Conservation (phyloP, 768 basidiomycete genomes). For the Boletus insuetus region DNA sequence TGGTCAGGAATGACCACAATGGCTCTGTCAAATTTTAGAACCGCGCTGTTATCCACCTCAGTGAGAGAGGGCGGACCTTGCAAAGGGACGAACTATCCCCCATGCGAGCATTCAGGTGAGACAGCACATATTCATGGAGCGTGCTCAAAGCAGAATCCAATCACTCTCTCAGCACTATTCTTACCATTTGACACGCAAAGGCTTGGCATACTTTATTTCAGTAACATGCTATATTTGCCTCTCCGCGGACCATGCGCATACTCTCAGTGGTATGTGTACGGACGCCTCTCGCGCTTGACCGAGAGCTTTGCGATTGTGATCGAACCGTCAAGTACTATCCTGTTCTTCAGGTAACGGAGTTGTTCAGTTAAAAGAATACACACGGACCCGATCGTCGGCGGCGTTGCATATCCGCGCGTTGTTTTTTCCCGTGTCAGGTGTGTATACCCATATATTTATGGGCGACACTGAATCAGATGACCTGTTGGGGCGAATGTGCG, state of each 20-base stretch:
- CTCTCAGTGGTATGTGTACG: neutral
- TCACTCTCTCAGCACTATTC: slow-evolving; percentile 5
- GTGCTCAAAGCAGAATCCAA: neutral
- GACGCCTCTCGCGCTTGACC: no score
- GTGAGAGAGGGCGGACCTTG: neutral
- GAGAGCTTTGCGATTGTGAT: neutral
- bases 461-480: slow-evolving; percentile 5
- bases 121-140: neutral
- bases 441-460: no score
- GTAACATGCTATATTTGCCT: neutral
- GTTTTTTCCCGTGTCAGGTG: slow-evolving; percentile 6
- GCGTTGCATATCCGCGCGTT: neutral
- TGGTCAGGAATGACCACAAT: neutral
- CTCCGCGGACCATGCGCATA: slow-evolving; percentile 1
- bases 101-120: neutral
- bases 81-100: neutral
- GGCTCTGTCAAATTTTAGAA: neutral
- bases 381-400: slow-evolving; percentile 15
- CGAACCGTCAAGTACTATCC: neutral
- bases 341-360: neutral
- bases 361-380: neutral
- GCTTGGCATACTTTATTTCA: neutral
- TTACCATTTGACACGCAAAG: slow-evolving; percentile 2
- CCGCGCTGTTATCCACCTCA: neutral
- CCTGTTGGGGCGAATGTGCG: slow-evolving; percentile 4